Evolutionary conservation across 176 grass and related monocot species (phyloP).

Genomic region (Eleusine coracana): DNA sequence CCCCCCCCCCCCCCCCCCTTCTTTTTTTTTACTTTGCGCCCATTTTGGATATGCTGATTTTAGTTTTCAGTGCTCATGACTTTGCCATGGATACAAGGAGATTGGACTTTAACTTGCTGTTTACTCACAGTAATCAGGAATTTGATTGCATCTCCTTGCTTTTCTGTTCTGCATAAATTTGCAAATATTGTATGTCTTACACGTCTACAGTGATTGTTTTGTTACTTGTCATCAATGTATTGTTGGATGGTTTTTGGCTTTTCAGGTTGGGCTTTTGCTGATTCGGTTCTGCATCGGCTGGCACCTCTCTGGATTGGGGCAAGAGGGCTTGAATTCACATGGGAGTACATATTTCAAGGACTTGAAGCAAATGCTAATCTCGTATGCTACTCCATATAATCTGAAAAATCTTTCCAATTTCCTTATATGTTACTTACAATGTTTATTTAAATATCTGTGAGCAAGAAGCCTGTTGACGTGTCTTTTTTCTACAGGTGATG

Average conservation of each 20-base stretch:
- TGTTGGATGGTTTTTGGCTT: slow-evolving; percentile 29
- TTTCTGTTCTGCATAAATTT: slow-evolving; percentile 12
- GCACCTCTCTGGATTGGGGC: slow-evolving; percentile 98
- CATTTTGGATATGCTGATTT: background rate
- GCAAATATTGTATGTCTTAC: background rate
- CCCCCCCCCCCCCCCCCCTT: too few species aligned
- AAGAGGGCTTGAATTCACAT: slow-evolving; percentile 96
- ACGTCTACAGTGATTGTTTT: slow-evolving; percentile 18
- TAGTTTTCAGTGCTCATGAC: background rate
- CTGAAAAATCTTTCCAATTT: slow-evolving; percentile 32
- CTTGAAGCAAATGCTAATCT: slow-evolving; percentile 98
- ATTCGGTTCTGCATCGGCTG: slow-evolving; percentile 85
- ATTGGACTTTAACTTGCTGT: slow-evolving; percentile 5
- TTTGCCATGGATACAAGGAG: slow-evolving; percentile 25
- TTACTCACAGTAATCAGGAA: background rate
- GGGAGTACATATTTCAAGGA: slow-evolving; percentile 98
- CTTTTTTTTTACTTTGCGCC: background rate
- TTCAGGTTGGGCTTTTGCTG: slow-evolving; percentile 99
- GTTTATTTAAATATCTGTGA: slow-evolving; percentile 14
- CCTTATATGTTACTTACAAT: slow-evolving; percentile 7
- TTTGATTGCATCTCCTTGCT: slow-evolving; percentile 12
- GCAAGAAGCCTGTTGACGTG: slow-evolving; percentile 17
- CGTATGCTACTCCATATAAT: slow-evolving; percentile 51
- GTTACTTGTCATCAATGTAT: slow-evolving; percentile 12
- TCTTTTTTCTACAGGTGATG: slow-evolving; percentile 65